Evolutionary conservation across 2,329 filamentous ascomycete species (phyloP).

Genomic region (Basipetospora sp.): DNA sequence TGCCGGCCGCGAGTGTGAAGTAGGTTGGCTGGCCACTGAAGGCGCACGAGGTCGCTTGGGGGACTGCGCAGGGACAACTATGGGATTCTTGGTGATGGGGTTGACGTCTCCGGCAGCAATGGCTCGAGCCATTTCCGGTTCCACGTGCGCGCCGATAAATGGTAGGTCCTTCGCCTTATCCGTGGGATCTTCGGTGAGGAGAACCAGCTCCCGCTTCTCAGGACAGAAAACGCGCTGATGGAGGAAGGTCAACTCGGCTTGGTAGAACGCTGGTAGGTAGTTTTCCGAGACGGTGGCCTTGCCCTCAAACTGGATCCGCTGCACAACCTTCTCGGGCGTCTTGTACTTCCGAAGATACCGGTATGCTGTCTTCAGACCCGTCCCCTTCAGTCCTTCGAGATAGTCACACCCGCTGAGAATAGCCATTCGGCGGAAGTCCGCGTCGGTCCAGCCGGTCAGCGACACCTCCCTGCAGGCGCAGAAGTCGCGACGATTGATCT

Average conservation of each 20-base stretch:
- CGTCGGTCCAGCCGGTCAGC: conserved; percentile 79
- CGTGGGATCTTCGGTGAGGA: conserved; percentile 52
- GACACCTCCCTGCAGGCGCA: conserved; percentile 77
- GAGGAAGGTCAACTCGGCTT: conserved; percentile 83
- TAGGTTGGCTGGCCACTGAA: conserved; percentile 6
- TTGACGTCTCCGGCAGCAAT: conserved; percentile 74
- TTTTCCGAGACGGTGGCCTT: conserved; percentile 66
- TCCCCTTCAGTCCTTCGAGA: conserved; percentile 64
- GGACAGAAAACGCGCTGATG: conserved; percentile 94
- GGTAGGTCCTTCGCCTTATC: conserved; percentile 56
- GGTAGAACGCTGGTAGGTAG: conserved; percentile 67
- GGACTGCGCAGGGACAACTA: conserved; percentile 28
- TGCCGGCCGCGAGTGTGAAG: conserved; percentile 10
- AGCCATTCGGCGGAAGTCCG: conserved; percentile 85
- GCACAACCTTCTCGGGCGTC: conserved; percentile 66
- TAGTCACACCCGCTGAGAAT: conserved; percentile 96
- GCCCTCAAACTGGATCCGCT: conserved; percentile 76
- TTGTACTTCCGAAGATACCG: conserved; percentile 82
- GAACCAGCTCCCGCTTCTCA: conserved; percentile 51
- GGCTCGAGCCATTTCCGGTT: conserved; percentile 51
- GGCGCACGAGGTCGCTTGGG: conserved; percentile 29
- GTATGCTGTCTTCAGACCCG: conserved; percentile 89
- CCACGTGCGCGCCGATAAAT: conserved; percentile 65
- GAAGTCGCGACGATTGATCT: conserved; percentile 81
- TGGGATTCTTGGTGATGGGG: conserved; percentile 69